Evolutionary conservation across 1,139 yeast species (phyloP), one percentile per base, ranked within the genome.

Genomic region (Scheffersomyces parashehatae): DNA sequence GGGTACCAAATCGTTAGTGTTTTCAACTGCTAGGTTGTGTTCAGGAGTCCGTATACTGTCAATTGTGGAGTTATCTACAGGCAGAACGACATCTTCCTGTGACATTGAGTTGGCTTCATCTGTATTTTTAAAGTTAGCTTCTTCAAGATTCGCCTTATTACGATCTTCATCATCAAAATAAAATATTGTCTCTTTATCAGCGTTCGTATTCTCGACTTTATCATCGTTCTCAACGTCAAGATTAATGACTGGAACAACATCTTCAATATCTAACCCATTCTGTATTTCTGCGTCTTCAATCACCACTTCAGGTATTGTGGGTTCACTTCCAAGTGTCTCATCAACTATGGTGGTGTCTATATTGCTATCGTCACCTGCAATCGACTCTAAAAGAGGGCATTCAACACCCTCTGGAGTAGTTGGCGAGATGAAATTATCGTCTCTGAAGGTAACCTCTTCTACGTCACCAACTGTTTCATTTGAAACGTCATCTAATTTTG

Each of bases 171-270:
- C 28, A 28, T 29, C 14, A 5, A 15, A 15, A 4, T 26, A 31
- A 4, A 12, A 40, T 10, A 12, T 12, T 12, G 28, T 39, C 26
- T 28, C 33, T 5, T n/a, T 29, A 2, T n/a, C 28, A 16, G 24
- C n/a, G 15, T 37, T 59, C 29, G 53, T 57, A 5, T 30, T 31
- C 11, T 36, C 43, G n/a, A 38, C 41, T 26, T 48, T 20, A 6
- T 12, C 14, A 6, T 12, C 14, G 13, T 28, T 20, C 24, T 4
- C 15, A 4, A n/a, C 28, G 10, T 41, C 41, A 16, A 29, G 29
- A 13, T 20, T 7, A 20, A 6, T 6, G 7, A 20, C 26, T 8
- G 26, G 8, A 5, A 9, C 7, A 20, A 8, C 7, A 20, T 20
- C 26, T 20, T 20, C 26, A 20, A 20, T 20, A 20, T 20, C 6